These are phyloP conservation scores for Cutaneotrichosporon sp. DNA, from an alignment of 1,284 basidiomycete genomes.

Conservation along the genomic window DNA sequence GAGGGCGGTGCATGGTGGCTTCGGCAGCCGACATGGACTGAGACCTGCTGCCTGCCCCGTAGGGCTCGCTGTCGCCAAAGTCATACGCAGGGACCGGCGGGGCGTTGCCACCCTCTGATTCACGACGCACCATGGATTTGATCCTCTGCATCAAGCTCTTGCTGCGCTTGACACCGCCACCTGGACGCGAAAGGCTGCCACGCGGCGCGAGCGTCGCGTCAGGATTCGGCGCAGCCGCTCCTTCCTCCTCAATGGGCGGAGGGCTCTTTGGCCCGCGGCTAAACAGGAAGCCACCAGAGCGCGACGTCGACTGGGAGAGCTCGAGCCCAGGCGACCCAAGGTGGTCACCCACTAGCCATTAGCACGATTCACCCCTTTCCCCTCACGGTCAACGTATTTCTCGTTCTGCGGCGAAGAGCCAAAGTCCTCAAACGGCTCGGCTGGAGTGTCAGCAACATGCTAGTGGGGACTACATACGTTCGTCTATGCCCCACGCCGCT, in stretches of 20 bases:
- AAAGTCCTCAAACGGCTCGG: constrained; percentile 49
- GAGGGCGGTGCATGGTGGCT: not conserved
- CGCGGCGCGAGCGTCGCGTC: no score
- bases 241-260: constrained; percentile 10
- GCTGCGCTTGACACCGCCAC: constrained; percentile 45
- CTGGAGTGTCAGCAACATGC: constrained; percentile 23
- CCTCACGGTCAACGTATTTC: constrained; percentile 12
- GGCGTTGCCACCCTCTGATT: constrained; percentile 2
- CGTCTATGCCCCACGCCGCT: constrained; percentile 48
- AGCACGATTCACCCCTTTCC: not conserved
- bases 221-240: not conserved
- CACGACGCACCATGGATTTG: constrained; percentile 48
- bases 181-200: not conserved
- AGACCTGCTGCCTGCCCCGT: constrained; percentile 11
- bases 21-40: constrained; percentile 21
- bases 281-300: constrained; percentile 34
- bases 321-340: constrained; percentile 3
- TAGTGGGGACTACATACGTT: constrained; percentile 31
- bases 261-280: constrained; percentile 15
- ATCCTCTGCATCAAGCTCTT: constrained; percentile 50
- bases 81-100: not conserved
- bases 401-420: constrained; percentile 39
- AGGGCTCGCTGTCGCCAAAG: constrained; percentile 4
- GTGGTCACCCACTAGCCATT: constrained; percentile 23
- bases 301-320: constrained; percentile 9